Percentiles rank a stretch among this genome's conserved stretches.
phyloP scores from a whole-genome alignment of 495 filamentous ascomycete genomes.

The Penicillium pancosmium region DNA sequence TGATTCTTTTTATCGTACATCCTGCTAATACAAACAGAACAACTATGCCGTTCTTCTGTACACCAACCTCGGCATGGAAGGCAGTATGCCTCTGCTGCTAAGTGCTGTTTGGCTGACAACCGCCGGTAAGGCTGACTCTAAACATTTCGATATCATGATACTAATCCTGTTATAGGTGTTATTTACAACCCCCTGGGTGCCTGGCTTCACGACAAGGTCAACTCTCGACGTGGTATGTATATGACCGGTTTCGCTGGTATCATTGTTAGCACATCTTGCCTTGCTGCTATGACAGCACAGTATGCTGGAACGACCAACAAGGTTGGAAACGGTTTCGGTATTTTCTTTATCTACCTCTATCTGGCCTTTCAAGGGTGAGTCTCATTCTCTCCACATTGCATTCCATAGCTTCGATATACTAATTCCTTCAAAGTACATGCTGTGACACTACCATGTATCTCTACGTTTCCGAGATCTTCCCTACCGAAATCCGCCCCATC shows the following conservation, averaged over 20 bases:
- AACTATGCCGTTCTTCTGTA: slow-evolving; percentile 57
- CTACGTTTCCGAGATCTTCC: slow-evolving; percentile 55
- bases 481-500: slow-evolving; percentile 50
- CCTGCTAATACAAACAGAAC: slow-evolving; percentile 27
- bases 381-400: not conserved
- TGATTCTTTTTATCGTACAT: not conserved
- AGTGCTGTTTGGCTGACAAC: slow-evolving; percentile 50
- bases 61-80: slow-evolving; percentile 45
- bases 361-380: slow-evolving; percentile 47
- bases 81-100: slow-evolving; percentile 51
- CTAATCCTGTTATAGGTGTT: slow-evolving; percentile 24
- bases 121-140: slow-evolving; percentile 28
- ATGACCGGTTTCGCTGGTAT: slow-evolving; percentile 46
- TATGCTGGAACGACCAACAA: slow-evolving; percentile 47
- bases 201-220: slow-evolving; percentile 48
- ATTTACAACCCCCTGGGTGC: slow-evolving; percentile 51
- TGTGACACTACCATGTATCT: slow-evolving; percentile 56
- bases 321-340: slow-evolving; percentile 48
- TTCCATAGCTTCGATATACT: not conserved
- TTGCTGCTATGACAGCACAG: slow-evolving; percentile 44
- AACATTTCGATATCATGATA: not conserved
- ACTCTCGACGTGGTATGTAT: slow-evolving; percentile 49
- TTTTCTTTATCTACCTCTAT: slow-evolving; percentile 53
- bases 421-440: slow-evolving; percentile 33
- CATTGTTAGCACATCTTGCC: slow-evolving; percentile 40